Percentiles rank a stretch among this genome's conserved stretches.
phyloP scores from a whole-genome alignment of 177 flowering plant species.

The Vitis hybrid region DNA sequence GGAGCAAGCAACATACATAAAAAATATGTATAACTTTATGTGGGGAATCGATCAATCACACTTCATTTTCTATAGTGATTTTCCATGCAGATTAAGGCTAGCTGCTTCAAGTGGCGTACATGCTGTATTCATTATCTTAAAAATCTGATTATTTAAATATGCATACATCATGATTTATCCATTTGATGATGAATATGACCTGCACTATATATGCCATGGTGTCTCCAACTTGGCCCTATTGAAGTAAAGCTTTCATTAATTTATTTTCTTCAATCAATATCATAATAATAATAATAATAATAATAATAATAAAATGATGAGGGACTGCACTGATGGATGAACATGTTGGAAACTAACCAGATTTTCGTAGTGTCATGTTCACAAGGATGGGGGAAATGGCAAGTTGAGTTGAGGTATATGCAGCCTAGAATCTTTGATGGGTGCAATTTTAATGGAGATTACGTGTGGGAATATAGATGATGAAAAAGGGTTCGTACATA shows the following conservation, averaged over 20 bases:
- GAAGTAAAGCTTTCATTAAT: neutral
- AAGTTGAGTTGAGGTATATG: neutral
- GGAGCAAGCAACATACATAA: neutral
- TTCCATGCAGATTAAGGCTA: slow-evolving; percentile 27
- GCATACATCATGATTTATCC: neutral
- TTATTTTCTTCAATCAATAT: neutral
- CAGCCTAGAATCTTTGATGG: slow-evolving; percentile 1
- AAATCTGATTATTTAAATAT: neutral
- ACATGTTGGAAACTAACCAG: no score
- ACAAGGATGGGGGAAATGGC: neutral
- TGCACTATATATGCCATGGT: slow-evolving; percentile 4
- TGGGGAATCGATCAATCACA: slow-evolving; percentile 34
- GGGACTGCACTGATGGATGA: neutral
- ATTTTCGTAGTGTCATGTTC: no score
- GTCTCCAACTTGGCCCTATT: slow-evolving; percentile 15
- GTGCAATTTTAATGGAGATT: neutral
- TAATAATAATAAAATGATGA: no score
- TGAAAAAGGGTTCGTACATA: no score
- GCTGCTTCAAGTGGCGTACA: slow-evolving; percentile 15
- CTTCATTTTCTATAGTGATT: slow-evolving; percentile 19
- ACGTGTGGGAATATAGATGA: neutral
- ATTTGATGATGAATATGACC: slow-evolving; percentile 16
- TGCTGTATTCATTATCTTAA: slow-evolving; percentile 16
- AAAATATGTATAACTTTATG: slow-evolving; percentile 10
- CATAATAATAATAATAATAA: no score